Evolutionary conservation across 768 basidiomycete species (phyloP), one percentile per base, ranked within the genome.

Genomic region (Suillus variegatus): DNA sequence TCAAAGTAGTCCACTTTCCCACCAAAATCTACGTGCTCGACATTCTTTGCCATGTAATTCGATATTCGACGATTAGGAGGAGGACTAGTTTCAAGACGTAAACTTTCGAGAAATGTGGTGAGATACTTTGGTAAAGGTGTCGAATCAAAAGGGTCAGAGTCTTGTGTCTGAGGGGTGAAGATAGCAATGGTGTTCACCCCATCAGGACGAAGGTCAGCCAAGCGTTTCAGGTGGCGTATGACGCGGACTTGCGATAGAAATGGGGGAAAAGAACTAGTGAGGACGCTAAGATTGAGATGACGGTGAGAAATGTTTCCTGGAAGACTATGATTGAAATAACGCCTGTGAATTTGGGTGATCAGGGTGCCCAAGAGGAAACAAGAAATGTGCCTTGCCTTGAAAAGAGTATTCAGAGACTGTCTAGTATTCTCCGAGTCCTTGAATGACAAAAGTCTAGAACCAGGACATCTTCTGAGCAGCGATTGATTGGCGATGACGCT

Each of bases 1-100:
- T 82, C 82, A 32, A 84, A 80, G 73, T 93, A 93, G 75, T 93
- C 92, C 60, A 84, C 79, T 70, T 91, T 91, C 36, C 86, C 87
- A 61, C 91, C 91, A 72, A 85, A 83, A 77, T 93, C 91, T 40
- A 93, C 88, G 8, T 88, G 88, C 49, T 92, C 90, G 7, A 80
- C 79, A 55, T 84, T 82, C 75, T 92, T 93, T 65, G 84, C 86
- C 64, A 78, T 78, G 64, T 78, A 83, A 66, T 87, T 84, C 84
- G 84, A 86, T 66, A 62, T 35, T 8, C 70, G 67, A 35, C 75
- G 77, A 41, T 77, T 20, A 67, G 58, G n/a, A 38, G 73, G 78
- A 38, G 73, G 78, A 40, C 75, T 22, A 57, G 77, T 73, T 61
- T 76, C 70, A 41, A 75, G 63, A 58, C 75, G 74, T 69, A 76